phyloP scores from a whole-genome alignment of 73 alveolate species.

The Paramecium sonneborni region DNA sequence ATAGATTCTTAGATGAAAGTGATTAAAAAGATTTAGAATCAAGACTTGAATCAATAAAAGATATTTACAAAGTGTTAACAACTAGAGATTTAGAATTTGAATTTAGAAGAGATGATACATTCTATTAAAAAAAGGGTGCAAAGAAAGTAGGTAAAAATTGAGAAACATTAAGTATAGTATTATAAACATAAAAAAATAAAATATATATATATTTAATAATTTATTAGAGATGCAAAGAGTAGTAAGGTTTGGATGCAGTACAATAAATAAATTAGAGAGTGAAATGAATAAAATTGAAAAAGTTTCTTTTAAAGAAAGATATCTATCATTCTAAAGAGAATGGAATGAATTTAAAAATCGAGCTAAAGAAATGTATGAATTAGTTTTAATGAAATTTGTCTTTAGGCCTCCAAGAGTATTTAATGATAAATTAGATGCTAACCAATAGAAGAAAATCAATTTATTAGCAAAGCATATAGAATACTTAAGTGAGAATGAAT shows the following conservation, averaged over 20 bases:
- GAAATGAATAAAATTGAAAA: constrained; percentile 6
- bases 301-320: neutral
- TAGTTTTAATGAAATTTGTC: neutral
- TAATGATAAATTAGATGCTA: constrained; percentile 54
- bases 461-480: constrained; percentile 46
- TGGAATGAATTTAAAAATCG: constrained; percentile 58
- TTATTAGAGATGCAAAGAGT: constrained; percentile 19
- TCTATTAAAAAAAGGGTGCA: neutral
- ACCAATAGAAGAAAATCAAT: constrained; percentile 42
- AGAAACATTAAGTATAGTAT: neutral
- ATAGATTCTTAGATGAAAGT: constrained; percentile 26
- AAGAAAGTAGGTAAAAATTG: constrained; percentile 19
- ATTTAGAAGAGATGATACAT: constrained; percentile 2
- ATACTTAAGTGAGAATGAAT: constrained; percentile 48
- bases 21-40: constrained; percentile 19
- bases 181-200: neutral
- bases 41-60: neutral
- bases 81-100: constrained; percentile 53
- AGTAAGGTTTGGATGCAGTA: neutral
- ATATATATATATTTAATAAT: neutral
- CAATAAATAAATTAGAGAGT: neutral
- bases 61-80: neutral
- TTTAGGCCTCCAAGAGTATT: constrained; percentile 55
- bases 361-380: constrained; percentile 41
- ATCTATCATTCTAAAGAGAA: constrained; percentile 63